Conservation (phyloP, 805 yeast genomes). For the Saturnispora bothae region DNA sequence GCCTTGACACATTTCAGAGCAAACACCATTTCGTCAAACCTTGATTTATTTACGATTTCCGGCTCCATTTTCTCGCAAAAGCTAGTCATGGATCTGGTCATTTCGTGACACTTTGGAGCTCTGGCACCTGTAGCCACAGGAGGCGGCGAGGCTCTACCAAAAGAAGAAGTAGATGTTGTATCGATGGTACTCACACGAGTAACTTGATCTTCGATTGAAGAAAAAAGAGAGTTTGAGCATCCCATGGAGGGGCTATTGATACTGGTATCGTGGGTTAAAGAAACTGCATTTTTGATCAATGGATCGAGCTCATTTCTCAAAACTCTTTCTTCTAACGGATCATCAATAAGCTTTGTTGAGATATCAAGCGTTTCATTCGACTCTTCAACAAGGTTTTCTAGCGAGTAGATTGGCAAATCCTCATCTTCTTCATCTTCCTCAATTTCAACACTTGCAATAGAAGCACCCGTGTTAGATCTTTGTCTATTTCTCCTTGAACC, state of each 20-base stretch:
- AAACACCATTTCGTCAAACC: constrained; percentile 21
- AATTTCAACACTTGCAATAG: neutral
- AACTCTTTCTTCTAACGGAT: neutral
- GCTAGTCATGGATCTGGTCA: neutral
- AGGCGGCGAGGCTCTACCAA: too few relatives aligned
- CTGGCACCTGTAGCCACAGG: too few relatives aligned
- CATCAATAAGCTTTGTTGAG: neutral
- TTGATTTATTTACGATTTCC: neutral
- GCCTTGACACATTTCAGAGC: constrained; percentile 22
- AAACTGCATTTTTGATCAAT: neutral
- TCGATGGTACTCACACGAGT: neutral
- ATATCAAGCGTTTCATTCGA: neutral
- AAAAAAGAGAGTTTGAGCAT: neutral
- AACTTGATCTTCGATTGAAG: neutral
- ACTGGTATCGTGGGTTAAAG: neutral
- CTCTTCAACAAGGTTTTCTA: neutral
- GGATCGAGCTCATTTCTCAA: neutral
- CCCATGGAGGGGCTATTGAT: neutral
- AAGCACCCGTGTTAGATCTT: constrained; percentile 2
- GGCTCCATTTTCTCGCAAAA: neutral
- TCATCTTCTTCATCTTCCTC: neutral
- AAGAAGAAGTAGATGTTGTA: neutral
- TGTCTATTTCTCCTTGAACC: constrained; percentile 8
- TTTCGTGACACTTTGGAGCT: neutral
- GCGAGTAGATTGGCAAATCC: too few relatives aligned